Evolutionary conservation across 2,329 filamentous ascomycete species (phyloP), one percentile per base, ranked within the genome.

Genomic region (Tolypocladium album): DNA sequence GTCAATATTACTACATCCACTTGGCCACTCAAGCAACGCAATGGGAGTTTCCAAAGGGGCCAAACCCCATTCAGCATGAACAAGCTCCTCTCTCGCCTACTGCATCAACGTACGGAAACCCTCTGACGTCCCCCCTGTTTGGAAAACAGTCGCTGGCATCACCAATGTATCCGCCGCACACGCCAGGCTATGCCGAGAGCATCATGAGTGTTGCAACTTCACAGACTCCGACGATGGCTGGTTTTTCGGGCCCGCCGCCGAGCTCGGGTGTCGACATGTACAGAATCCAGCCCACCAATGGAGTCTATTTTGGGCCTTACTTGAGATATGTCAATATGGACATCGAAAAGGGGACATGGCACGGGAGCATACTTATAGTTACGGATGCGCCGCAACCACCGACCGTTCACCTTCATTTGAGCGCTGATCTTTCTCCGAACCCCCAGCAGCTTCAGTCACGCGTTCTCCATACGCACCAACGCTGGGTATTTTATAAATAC

Each of bases 1-100:
- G 94, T 1, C 93, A 97, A 70, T 99, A 97, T 74, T 99, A 99
- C 74, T 99, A 99, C 70, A 99, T 99, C 61, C 94, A 99, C 72
- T 81, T 99, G 38, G 89, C 92, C 1, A 92, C 90, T 0, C 94
- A 97, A 71, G 91, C 92, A 3, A 99, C 94, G 0, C 94, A 99
- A 71, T 99, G 94, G 94, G 94, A 99, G 69, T 97, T 97, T 66
- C 94, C 94, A 36, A 97, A 97, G 75, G 93, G 93, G 0, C 92
- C 92, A 0, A 96, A 91, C 31, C 93, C 93, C 1, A 80, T 97
- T 59, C 89, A 90, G 63, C 83, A 96, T 64, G 92, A 95, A 61
- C 83, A 89, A 17, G 81, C 86, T 20, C 93, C 93, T 0, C 76
- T 97, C 60, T 97, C 93, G 8, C 93, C 93, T 0, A 88, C 88